Base-by-base conservation (phyloP, 495 filamentous ascomycete species). In the Neurospora tetrasperma region DNA sequence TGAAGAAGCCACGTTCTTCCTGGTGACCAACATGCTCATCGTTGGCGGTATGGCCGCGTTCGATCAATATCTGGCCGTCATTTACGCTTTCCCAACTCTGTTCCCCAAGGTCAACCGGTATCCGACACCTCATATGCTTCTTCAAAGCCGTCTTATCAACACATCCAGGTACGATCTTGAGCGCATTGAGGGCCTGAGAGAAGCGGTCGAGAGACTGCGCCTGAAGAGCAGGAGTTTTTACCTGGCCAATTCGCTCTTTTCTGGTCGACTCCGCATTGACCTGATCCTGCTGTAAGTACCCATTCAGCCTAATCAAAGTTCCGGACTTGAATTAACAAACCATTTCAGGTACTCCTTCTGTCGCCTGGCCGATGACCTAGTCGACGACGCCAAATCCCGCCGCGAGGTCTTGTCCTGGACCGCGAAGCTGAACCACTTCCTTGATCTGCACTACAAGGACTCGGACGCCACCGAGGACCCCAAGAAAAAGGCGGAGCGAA, bases 1-100 rank as follows among this genome's bases (percentile, higher is more conserved):
- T 5, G 90, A 92, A 80, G 90, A 91, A 79, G 89, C 89, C 1
- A 43, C 88, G 7, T 93, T 93, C 82, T 93, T 93, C 79, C 78
- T 93, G 5, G 74, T 84, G 20, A 91, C 89, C 6, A 93, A 92
- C 73, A 78, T 82, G 5, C 74, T 93, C 43, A 88, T 93, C 71
- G 86, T 91, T 4, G 86, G 89, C 73, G 90, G 90, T n/a, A 80
- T 90, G 39, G 80, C 88, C 12, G 88, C 88, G 5, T 87, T 90
- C 69, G 90, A 93, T 74, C 86, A 89, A 75, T 87, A 85, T 23
- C 74, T 90, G 35, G 85, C 90, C 8, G 81, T 92, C 38, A 77
- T 89, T 0, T 79, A 88, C 70, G 83, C 86, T 0, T 90, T 90
- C 77, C 86, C 85, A 9, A 70, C 79, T 12, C 72, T 83, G 6